A percentile compares a stretch with the other conserved stretches of the same genome.
Conservation (phyloP, 768 basidiomycete genomes). For the Calocybe gangraenosa region DNA sequence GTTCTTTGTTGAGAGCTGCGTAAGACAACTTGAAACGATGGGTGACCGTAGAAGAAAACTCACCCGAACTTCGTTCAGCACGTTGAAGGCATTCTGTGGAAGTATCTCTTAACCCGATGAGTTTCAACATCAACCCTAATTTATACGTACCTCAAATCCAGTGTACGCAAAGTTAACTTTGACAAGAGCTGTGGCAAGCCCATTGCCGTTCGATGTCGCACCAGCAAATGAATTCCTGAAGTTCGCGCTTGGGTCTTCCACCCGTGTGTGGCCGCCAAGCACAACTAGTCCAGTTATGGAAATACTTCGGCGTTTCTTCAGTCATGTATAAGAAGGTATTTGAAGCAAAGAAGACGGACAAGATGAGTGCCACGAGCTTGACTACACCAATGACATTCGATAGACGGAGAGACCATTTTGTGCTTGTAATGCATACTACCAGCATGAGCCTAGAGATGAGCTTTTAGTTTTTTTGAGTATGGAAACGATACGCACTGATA, state of each 20-base stretch:
- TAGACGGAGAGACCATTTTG: conserved; percentile 34
- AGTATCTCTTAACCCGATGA: neutral
- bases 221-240: conserved; percentile 57
- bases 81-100: conserved; percentile 39
- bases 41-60: neutral
- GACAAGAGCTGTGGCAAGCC: conserved; percentile 32
- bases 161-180: conserved; percentile 35
- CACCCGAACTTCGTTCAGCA: conserved; percentile 39
- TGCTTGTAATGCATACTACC: conserved; percentile 28
- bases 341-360: conserved; percentile 16
- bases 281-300: conserved; percentile 59
- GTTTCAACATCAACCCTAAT: neutral
- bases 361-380: conserved; percentile 27
- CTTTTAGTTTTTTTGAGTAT: neutral
- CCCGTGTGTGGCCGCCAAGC: conserved; percentile 50
- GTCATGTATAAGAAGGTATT: neutral
- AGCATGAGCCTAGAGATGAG: conserved; percentile 4
- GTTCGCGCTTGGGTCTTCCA: conserved; percentile 54
- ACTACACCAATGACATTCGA: conserved; percentile 30
- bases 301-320: conserved; percentile 23
- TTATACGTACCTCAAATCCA: conserved; percentile 28
- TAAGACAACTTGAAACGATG: neutral
- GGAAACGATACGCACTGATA: conserved; percentile 18
- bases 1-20: conserved; percentile 16
- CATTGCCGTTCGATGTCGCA: conserved; percentile 45